These are phyloP conservation scores for Sporothrix sp. DNA, from an alignment of 2,329 filamentous ascomycete genomes.

Conservation along the genomic window DNA sequence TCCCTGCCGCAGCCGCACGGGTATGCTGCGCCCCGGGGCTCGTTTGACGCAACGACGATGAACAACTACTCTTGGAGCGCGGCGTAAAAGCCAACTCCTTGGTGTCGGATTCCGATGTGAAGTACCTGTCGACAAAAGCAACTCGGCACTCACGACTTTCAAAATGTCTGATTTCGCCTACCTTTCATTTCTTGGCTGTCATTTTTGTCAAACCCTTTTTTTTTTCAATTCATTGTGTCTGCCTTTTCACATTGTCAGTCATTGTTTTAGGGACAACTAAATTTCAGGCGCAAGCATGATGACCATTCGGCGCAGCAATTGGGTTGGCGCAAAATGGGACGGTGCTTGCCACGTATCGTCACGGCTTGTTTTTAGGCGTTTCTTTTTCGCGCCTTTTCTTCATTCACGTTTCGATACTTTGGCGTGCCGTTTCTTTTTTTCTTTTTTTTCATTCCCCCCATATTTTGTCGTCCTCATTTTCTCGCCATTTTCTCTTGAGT, in stretches of 20 bases:
- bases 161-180: too few relatives aligned
- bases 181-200: slow-evolving; percentile 5
- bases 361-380: not conserved
- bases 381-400: not conserved
- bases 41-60: slow-evolving; percentile 36
- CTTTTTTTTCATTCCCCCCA: not conserved
- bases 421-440: slow-evolving; percentile 6
- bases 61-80: slow-evolving; percentile 50
- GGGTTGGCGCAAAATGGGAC: slow-evolving; percentile 19
- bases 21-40: slow-evolving; percentile 33
- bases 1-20: slow-evolving; percentile 30
- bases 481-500: too few relatives aligned
- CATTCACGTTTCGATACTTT: slow-evolving; percentile 13
- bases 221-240: not conserved
- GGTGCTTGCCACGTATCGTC: slow-evolving; percentile 11
- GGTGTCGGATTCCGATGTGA: too few relatives aligned
- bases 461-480: not conserved
- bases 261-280: not conserved
- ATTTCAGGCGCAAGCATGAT: slow-evolving; percentile 14
- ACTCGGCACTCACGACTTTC: not conserved
- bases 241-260: not conserved
- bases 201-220: not conserved
- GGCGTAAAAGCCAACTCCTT: slow-evolving; percentile 25
- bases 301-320: slow-evolving; percentile 19
- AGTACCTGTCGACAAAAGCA: too few relatives aligned